Evolutionary conservation across 2,329 filamentous ascomycete species (phyloP).

Genomic region (Aspergillus ochraceoroseus): DNA sequence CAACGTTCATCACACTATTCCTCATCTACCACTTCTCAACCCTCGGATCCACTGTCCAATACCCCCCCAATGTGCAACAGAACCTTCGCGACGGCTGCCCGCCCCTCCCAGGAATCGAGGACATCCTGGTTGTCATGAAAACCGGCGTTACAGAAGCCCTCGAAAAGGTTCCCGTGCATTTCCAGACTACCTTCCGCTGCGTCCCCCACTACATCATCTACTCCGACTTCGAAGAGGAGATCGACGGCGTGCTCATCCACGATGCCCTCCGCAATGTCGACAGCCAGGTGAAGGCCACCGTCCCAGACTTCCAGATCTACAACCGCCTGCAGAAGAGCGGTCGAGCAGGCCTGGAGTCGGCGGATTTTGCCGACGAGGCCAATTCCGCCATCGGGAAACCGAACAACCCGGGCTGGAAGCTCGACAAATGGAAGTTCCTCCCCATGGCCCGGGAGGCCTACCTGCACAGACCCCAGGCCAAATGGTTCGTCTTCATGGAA

Average conservation of each 20-base stretch:
- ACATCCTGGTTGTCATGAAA: constrained; percentile 55
- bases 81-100: constrained; percentile 25
- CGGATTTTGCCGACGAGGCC: constrained; percentile 36
- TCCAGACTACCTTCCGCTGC: constrained; percentile 53
- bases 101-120: constrained; percentile 42
- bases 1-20: constrained; percentile 54
- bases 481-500: constrained; percentile 58
- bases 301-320: constrained; percentile 52
- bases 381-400: constrained; percentile 40
- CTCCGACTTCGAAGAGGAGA: constrained; percentile 53
- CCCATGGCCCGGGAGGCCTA: constrained; percentile 52
- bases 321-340: constrained; percentile 45
- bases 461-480: constrained; percentile 43
- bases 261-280: constrained; percentile 48
- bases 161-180: constrained; percentile 53
- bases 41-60: constrained; percentile 58
- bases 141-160: constrained; percentile 56
- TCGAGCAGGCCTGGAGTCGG: constrained; percentile 40
- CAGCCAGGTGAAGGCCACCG: constrained; percentile 34
- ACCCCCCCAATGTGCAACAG: constrained; percentile 10
- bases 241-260: constrained; percentile 48
- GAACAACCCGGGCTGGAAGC: constrained; percentile 48
- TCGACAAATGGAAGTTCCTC: constrained; percentile 58
- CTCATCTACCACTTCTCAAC: constrained; percentile 56
- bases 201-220: constrained; percentile 54